phyloP scores from a whole-genome alignment of 306 rosid species.

The Corylus heterophylla region DNA sequence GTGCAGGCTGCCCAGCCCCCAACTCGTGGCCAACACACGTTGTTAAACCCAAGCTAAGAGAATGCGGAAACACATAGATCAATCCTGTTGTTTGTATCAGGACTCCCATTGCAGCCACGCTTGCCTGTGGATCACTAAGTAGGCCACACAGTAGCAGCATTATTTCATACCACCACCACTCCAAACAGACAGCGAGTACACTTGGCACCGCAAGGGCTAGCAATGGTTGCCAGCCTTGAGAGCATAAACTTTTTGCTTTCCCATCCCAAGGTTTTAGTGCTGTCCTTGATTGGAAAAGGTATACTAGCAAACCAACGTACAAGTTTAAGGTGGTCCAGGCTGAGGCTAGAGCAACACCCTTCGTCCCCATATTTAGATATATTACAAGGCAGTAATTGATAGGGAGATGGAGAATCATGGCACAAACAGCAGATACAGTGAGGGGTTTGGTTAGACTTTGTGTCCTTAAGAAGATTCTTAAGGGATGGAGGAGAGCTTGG shows the following conservation, averaged over 20 bases:
- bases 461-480: conserved; percentile 6
- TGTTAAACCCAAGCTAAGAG: conserved; percentile 3
- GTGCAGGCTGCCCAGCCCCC: conserved; percentile 4
- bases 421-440: conserved; percentile 7
- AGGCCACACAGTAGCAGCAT: conserved; percentile 9
- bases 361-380: conserved; percentile 6
- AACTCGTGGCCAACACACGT: conserved; percentile 5
- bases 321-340: conserved; percentile 10
- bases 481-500: conserved; percentile 9
- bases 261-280: conserved; percentile 10
- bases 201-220: conserved; percentile 10
- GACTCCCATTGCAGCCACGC: conserved; percentile 17
- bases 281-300: conserved; percentile 8
- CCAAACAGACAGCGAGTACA: conserved; percentile 15
- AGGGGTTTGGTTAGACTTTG: conserved; percentile 7
- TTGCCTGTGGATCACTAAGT: conserved; percentile 7
- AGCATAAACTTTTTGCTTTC: neutral
- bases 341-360: conserved; percentile 13
- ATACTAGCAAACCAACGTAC: conserved; percentile 12
- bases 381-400: conserved; percentile 1
- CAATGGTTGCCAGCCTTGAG: conserved; percentile 6
- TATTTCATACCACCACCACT: conserved; percentile 19
- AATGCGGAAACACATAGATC: conserved; percentile 9
- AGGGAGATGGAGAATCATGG: conserved; percentile 10
- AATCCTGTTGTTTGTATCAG: conserved; percentile 14